Base-by-base conservation (phyloP, 495 filamentous ascomycete genomes). In the Penicillium flavigenum region DNA sequence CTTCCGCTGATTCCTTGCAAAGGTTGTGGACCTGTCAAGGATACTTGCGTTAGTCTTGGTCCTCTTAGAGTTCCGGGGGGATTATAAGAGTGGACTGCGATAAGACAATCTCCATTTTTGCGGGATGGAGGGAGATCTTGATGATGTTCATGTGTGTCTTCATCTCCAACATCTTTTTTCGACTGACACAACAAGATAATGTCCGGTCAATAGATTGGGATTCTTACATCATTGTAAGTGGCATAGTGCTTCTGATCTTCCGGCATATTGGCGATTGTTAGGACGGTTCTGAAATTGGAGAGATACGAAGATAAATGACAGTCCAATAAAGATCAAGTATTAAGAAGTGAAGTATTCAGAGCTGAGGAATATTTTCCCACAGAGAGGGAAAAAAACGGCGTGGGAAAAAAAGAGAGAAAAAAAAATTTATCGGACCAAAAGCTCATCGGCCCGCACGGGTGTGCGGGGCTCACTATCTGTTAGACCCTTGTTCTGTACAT, bases 221-320 rank as follows among this genome's bases (percentile, higher is more conserved):
- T 54, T 20, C 82, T 71, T 79, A 92, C 91, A 86, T 96, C 83
- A 72, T 96, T 97, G 72, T 97, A 97, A 56, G 92, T 95, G 71
- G 96, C 86, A 75, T 96, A 97, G 66, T 92, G 72, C 71, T 96
- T 96, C 72, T 93, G 81, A 6, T 36, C 3, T 16, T 39, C 16
- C 51, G 90, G 83, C 89, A 96, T 96, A 8, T 69, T 86, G 74
- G 54, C 57, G 58, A 48, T 36, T 54, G 41, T 52, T 29, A 47
- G 50, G 57, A 43, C 11, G 20, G 26, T 22, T 11, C 3, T 22
- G 42, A 20, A 42, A 27, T 29, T 31, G 29, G 10, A 34, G 16
- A 27, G 43, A 48, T 47, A 32, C 29, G 20, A 16, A 64, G 47
- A 55, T 16, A 39, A 39, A 26, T 34, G 31, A 51, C 2, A 16